These are phyloP conservation scores for Teunomyces panamensis DNA, from an alignment of 805 yeast species.

Conservation along the genomic window DNA sequence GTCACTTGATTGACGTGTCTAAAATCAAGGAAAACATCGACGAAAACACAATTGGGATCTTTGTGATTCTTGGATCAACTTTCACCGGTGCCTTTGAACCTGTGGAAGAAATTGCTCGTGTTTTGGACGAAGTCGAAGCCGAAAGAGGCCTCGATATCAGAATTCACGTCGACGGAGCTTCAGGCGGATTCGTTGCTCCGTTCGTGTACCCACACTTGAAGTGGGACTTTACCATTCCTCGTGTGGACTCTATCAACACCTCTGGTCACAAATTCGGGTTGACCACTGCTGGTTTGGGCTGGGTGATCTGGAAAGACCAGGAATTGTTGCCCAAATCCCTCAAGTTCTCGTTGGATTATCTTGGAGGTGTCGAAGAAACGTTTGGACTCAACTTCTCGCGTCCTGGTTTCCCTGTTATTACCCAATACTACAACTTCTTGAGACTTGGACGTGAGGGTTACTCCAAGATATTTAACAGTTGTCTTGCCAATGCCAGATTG, in stretches of 20 bases:
- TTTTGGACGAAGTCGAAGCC: conserved; percentile 66
- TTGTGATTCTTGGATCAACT: conserved; percentile 86
- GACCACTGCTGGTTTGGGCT: conserved; percentile 88
- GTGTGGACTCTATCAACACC: conserved; percentile 83
- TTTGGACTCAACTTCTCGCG: conserved; percentile 86
- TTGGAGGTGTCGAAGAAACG: conserved; percentile 87
- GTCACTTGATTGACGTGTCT: conserved; percentile 61
- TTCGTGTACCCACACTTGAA: conserved; percentile 68
- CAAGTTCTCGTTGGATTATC: conserved; percentile 73
- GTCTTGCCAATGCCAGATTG: conserved; percentile 72
- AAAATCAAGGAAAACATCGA: conserved; percentile 65
- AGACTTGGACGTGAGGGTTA: conserved; percentile 73
- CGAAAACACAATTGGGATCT: conserved; percentile 91
- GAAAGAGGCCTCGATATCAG: conserved; percentile 69
- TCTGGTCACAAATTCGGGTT: conserved; percentile 94
- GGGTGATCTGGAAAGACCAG: conserved; percentile 80
- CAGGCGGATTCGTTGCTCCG: conserved; percentile 89
- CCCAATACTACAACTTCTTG: conserved; percentile 81
- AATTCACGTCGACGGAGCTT: conserved; percentile 92
- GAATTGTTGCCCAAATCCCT: conserved; percentile 64
- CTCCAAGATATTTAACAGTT: conserved; percentile 54
- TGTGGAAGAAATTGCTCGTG: conserved; percentile 55
- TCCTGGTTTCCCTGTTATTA: conserved; percentile 88
- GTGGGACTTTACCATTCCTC: conserved; percentile 79
- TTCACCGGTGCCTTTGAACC: conserved; percentile 91